These are phyloP conservation scores for Scortechinia acanthostroma DNA, from an alignment of 2,329 filamentous ascomycete species.

Conservation along the genomic window DNA sequence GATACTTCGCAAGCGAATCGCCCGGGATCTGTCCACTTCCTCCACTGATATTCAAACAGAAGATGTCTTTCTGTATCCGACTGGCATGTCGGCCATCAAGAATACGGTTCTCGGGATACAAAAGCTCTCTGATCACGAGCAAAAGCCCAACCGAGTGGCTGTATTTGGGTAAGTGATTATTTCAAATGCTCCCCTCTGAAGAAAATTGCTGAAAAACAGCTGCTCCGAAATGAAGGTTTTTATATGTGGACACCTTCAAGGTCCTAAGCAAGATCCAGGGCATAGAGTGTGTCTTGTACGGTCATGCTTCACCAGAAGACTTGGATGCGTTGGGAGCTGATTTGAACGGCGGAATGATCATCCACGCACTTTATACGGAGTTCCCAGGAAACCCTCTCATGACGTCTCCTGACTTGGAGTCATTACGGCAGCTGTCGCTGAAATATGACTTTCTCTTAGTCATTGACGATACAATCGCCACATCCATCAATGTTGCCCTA, in stretches of 20 bases:
- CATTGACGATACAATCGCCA: constrained; percentile 92
- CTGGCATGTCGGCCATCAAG: constrained; percentile 92
- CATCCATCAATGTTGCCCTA: constrained; percentile 91
- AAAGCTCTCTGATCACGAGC: constrained; percentile 61
- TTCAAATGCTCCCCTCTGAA: too few species aligned
- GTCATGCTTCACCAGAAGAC: constrained; percentile 69
- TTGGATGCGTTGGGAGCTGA: constrained; percentile 75
- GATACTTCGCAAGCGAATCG: constrained; percentile 45
- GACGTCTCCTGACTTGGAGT: constrained; percentile 72
- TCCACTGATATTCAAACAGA: constrained; percentile 53
- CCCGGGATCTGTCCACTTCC: constrained; percentile 37
- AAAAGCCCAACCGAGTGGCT: constrained; percentile 48
- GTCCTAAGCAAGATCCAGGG: constrained; percentile 93
- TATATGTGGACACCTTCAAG: constrained; percentile 94
- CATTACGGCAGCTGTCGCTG: constrained; percentile 76
- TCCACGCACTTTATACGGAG: constrained; percentile 82
- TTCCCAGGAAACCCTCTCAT: constrained; percentile 90
- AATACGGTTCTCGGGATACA: constrained; percentile 85
- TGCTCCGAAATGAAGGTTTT: constrained; percentile 97
- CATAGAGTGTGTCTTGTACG: constrained; percentile 81
- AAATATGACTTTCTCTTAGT: constrained; percentile 83
- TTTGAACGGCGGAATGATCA: constrained; percentile 66
- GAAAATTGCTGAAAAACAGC: constrained; percentile 79
- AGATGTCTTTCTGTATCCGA: constrained; percentile 83
- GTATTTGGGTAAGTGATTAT: too few species aligned